A percentile compares a stretch with the other conserved stretches of the same genome.
Conservation (phyloP, 106 monocot genomes). For the Dendrobium catenatum region DNA sequence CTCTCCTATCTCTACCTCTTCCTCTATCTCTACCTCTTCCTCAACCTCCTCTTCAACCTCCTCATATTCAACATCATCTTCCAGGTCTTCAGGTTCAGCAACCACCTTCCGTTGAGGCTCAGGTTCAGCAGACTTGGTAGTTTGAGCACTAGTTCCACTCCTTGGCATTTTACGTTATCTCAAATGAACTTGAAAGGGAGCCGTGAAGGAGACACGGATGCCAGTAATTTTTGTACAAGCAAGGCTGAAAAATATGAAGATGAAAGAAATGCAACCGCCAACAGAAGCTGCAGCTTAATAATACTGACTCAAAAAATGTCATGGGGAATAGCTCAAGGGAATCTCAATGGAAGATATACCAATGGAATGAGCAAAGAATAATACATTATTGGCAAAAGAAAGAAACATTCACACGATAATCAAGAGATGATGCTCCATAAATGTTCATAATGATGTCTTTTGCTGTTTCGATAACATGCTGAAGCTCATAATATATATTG, state of each 20-base stretch:
- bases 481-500: not conserved
- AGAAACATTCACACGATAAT: not conserved
- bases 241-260: constrained; percentile 29
- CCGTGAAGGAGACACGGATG: constrained; percentile 49
- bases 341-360: not conserved
- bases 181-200: constrained; percentile 34
- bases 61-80: constrained; percentile 19
- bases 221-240: constrained; percentile 42
- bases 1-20: constrained; percentile 16
- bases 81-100: constrained; percentile 26
- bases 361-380: not conserved
- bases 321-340: constrained; percentile 15
- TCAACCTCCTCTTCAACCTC: constrained; percentile 32
- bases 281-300: constrained; percentile 36
- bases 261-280: constrained; percentile 36
- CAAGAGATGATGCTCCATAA: not conserved
- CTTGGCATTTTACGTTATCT: constrained; percentile 46
- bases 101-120: constrained; percentile 26
- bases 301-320: constrained; percentile 30
- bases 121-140: constrained; percentile 21
- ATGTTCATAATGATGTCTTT: not conserved
- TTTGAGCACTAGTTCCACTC: constrained; percentile 14
- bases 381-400: not conserved
- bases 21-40: constrained; percentile 13
- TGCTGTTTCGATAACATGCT: not conserved